Conservation (phyloP, 1,284 basidiomycete genomes). For the Pascua guehoae region DNA sequence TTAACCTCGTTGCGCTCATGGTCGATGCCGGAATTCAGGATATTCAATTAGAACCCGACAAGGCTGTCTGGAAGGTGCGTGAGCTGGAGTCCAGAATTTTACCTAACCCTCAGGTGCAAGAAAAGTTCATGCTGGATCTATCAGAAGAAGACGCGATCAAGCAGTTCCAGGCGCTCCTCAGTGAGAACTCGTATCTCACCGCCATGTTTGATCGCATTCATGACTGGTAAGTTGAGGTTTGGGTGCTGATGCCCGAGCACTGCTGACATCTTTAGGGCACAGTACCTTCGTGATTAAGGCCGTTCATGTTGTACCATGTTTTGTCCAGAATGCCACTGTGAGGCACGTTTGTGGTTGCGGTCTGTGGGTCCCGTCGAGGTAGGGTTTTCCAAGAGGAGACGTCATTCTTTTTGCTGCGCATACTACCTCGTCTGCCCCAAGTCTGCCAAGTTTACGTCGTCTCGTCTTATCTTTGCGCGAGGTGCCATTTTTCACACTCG, state of each 20-base stretch:
- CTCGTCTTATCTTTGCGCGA: too few relatives aligned
- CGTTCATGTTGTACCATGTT: background rate
- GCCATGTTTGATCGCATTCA: slow-evolving; percentile 90
- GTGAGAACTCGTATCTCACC: slow-evolving; percentile 91
- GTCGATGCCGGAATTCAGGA: slow-evolving; percentile 97
- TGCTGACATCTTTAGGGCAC: slow-evolving; percentile 29
- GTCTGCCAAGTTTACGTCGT: too few relatives aligned
- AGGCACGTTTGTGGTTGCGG: background rate
- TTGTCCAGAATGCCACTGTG: background rate
- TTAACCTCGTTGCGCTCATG: slow-evolving; percentile 96
- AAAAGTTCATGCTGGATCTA: slow-evolving; percentile 91
- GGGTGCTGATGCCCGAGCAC: background rate
- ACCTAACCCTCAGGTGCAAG: slow-evolving; percentile 67
- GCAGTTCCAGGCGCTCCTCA: slow-evolving; percentile 87
- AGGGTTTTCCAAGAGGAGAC: too few relatives aligned
- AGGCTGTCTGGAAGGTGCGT: slow-evolving; percentile 57
- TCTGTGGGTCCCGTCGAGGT: background rate
- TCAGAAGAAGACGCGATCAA: slow-evolving; percentile 96
- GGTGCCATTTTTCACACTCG: too few relatives aligned
- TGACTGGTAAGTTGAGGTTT: slow-evolving; percentile 35
- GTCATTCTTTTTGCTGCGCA: too few relatives aligned
- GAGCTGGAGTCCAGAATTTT: slow-evolving; percentile 49
- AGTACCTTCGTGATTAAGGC: slow-evolving; percentile 43
- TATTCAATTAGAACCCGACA: slow-evolving; percentile 72
- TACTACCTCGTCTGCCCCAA: too few relatives aligned